Evolutionary conservation across 2,329 filamentous ascomycete species (phyloP), one percentile per base, ranked within the genome.

Genomic region (Gnomoniopsis smithogilvyi): DNA sequence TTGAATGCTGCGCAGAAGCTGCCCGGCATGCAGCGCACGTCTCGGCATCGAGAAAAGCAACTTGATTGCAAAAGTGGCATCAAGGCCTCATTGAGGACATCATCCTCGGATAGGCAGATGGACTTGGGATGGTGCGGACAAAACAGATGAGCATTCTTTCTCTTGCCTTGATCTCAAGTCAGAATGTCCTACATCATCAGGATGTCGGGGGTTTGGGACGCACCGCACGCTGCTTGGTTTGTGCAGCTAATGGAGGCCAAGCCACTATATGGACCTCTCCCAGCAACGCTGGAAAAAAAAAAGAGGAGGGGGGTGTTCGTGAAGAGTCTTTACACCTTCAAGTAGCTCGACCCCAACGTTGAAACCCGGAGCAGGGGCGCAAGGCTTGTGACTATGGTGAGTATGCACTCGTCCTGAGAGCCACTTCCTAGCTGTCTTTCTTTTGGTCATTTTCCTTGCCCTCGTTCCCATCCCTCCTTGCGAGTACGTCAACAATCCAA

Each of bases 401-500:
- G 6, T 22, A 12, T 22, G 3, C 3, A 17, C 33, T 19, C 17
- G 36, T 30, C 47, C n/a, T 66, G 67, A 53, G 19, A 47, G 45
- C 6, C 45, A 12, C 46, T 26, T 24, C 69, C 69, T 59, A 78
- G 74, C 66, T 53, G 17, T 56, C 49, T 30, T 61, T 62, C 54
- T 64, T 61, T 14, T 26, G 43, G 12, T 38, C 26, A 50, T 60
- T 63, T 30, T 57, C 58, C 51, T 63, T 62, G 59, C 67, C 65
- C 58, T 71, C 72, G 66, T 72, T 77, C 65, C 78, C 70, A 59
- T 81, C 80, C 63, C 81, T 82, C 63, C 83, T 84, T 56, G 83
- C 79, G 63, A 92, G 78, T 30, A 85, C 64, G 69, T 83, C 74
- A 64, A 81, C 76, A 73, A 87, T 73, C 82, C 85, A 81, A 74